A percentile compares a stretch with the other conserved stretches of the same genome.
Conservation (phyloP, 1,284 basidiomycete species). For the Ustilago xerochloae region DNA sequence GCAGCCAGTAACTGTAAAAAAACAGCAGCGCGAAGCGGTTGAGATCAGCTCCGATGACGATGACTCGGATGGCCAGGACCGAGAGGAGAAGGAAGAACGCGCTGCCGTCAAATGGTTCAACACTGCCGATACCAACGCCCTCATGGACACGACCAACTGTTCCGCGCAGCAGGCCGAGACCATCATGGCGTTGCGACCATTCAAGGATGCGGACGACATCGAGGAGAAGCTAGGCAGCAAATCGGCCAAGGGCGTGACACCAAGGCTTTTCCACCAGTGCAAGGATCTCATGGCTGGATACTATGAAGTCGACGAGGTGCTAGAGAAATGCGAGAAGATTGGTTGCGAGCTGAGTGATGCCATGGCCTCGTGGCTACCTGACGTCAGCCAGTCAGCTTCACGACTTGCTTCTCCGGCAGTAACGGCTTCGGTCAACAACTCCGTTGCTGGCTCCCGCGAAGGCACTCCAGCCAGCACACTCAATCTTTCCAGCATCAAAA, state of each 20-base stretch:
- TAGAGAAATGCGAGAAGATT: constrained; percentile 87
- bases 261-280: constrained; percentile 89
- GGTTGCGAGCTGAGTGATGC: constrained; percentile 75
- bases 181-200: constrained; percentile 85
- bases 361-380: constrained; percentile 79
- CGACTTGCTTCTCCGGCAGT: constrained; percentile 39
- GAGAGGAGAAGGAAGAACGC: constrained; percentile 50
- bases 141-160: constrained; percentile 92
- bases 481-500: constrained; percentile 51
- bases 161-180: constrained; percentile 81
- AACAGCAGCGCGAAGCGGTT: constrained; percentile 10
- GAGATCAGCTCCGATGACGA: constrained; percentile 57
- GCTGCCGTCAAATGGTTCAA: constrained; percentile 81
- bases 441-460: constrained; percentile 33
- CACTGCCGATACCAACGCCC: constrained; percentile 75
- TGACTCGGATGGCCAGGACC: constrained; percentile 51
- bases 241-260: constrained; percentile 91
- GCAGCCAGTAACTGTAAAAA: constrained; percentile 6
- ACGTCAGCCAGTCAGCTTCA: constrained; percentile 65
- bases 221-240: constrained; percentile 74
- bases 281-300: constrained; percentile 86
- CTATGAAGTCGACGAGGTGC: constrained; percentile 86
- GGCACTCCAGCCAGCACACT: constrained; percentile 44
- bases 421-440: constrained; percentile 20
- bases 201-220: constrained; percentile 78